A percentile compares a stretch with the other conserved stretches of the same genome.
Conservation (phyloP, 2,329 filamentous ascomycete genomes). For the Aspergillus niger region DNA sequence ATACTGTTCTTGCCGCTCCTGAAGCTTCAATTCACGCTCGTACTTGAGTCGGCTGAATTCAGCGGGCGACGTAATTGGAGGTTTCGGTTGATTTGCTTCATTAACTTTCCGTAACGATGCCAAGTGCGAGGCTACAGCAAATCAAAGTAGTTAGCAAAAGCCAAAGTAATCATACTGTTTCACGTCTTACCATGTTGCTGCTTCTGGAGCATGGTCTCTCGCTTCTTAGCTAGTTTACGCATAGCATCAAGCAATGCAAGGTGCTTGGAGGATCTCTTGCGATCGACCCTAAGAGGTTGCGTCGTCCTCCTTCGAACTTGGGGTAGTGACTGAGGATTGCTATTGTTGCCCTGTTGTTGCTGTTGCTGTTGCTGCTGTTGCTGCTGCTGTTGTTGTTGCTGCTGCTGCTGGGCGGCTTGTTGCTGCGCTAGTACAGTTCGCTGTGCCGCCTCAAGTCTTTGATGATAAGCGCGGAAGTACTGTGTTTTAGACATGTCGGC, state of each 20-base stretch:
- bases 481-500: slow-evolving; percentile 93
- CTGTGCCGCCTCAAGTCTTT: slow-evolving; percentile 64
- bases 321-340: slow-evolving; percentile 56
- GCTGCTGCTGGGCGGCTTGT: slow-evolving; percentile 46
- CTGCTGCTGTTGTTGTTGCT: slow-evolving; percentile 49
- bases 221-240: slow-evolving; percentile 92
- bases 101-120: slow-evolving; percentile 81
- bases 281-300: slow-evolving; percentile 78
- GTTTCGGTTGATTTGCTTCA: slow-evolving; percentile 64
- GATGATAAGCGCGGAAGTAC: slow-evolving; percentile 80
- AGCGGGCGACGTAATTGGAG: slow-evolving; percentile 71
- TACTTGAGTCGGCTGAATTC: slow-evolving; percentile 89
- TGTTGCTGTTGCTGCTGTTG: slow-evolving; percentile 54
- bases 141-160: slow-evolving; percentile 9
- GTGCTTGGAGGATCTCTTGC: slow-evolving; percentile 82
- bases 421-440: slow-evolving; percentile 61
- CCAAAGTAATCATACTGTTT: background rate
- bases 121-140: slow-evolving; percentile 59
- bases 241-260: slow-evolving; percentile 89
- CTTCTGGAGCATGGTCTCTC: slow-evolving; percentile 82
- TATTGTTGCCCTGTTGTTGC: slow-evolving; percentile 47
- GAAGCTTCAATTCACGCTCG: slow-evolving; percentile 74
- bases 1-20: slow-evolving; percentile 60
- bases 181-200: slow-evolving; percentile 68
- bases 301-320: slow-evolving; percentile 69